Evolutionary conservation across 192 early-diverging fungal species (phyloP), one percentile per base, ranked within the genome.

Genomic region (Umbelopsis vinacea): DNA sequence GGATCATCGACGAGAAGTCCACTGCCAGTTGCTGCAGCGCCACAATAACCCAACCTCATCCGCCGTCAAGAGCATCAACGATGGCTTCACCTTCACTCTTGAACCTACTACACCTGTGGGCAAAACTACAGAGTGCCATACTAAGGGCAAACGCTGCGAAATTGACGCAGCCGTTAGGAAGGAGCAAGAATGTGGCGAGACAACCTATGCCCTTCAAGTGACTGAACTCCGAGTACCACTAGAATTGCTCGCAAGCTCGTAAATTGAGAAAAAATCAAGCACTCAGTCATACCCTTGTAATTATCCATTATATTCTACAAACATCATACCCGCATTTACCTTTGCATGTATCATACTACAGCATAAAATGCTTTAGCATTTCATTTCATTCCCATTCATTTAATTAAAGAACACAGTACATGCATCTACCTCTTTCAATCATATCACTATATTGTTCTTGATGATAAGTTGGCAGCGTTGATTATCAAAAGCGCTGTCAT

Each of bases 1-100:
- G 23, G 76, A 78, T 24, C 76, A 78, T 37, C 48, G 66, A 46
- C 68, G 76, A 35, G 71, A 70, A 12, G 70, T 78, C 2, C 71
- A 78, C 15, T 60, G 72, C 26, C 50, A 74, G n/a, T 46, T 78
- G 37, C 40, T 52, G 24, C 40, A 67, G 37, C 26, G 40, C 12
- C 46, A 35, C 33, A 50, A 37, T 3, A 43, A 67, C 14, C 4
- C 46, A 23, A 6, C 45, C 5, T 6, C 17, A 10, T 17, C 26
- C 14, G 26, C 21, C 5, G 69, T 52, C 37, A 70, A 70, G 37
- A 40, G 37, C 6, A 68, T 40, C 6, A 63, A 71, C 37, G 63
- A 76, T 24, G 66, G 50, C n/a, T 53, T 78, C 45, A 53, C 35
- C 10, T 66, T 78, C 23, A 43, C 72, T 8, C 48, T 78, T 11